A percentile compares a stretch with the other conserved stretches of the same genome.
These are phyloP conservation scores for Rhodotorula toruloides DNA, from an alignment of 768 basidiomycete genomes.

Conservation along the genomic window DNA sequence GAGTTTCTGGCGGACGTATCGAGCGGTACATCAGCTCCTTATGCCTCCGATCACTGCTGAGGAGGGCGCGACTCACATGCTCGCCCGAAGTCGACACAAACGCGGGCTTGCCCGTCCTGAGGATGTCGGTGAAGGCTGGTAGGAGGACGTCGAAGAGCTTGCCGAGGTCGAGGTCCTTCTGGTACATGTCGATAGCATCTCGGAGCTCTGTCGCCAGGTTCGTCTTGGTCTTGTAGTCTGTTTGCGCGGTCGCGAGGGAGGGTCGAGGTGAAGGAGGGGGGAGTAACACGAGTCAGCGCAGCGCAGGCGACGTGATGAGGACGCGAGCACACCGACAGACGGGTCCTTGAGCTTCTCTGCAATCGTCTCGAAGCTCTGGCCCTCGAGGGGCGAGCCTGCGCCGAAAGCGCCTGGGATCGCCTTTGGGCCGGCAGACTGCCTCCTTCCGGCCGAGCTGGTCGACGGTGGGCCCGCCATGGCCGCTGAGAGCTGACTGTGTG, in stretches of 20 bases:
- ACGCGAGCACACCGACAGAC: not conserved
- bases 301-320: no score
- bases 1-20: slow-evolving; percentile 59
- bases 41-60: not conserved
- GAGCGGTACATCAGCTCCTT: not conserved
- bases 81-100: slow-evolving; percentile 35
- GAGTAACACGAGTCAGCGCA: no score
- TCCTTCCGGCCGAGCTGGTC: slow-evolving; percentile 6
- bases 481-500: not conserved
- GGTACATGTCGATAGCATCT: slow-evolving; percentile 42
- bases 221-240: slow-evolving; percentile 37
- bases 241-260: not conserved
- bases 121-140: slow-evolving; percentile 39
- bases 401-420: slow-evolving; percentile 22
- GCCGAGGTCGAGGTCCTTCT: slow-evolving; percentile 39
- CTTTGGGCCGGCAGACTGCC: not conserved
- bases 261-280: not conserved
- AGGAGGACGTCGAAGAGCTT: slow-evolving; percentile 39
- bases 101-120: slow-evolving; percentile 35
- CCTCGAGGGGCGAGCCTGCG: slow-evolving; percentile 19
- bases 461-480: slow-evolving; percentile 32
- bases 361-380: slow-evolving; percentile 27
- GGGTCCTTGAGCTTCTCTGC: slow-evolving; percentile 23
- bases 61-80: slow-evolving; percentile 29
- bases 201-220: slow-evolving; percentile 41